phyloP scores from a whole-genome alignment of 78 protist species.

The Capsaspora owczarzaki region DNA sequence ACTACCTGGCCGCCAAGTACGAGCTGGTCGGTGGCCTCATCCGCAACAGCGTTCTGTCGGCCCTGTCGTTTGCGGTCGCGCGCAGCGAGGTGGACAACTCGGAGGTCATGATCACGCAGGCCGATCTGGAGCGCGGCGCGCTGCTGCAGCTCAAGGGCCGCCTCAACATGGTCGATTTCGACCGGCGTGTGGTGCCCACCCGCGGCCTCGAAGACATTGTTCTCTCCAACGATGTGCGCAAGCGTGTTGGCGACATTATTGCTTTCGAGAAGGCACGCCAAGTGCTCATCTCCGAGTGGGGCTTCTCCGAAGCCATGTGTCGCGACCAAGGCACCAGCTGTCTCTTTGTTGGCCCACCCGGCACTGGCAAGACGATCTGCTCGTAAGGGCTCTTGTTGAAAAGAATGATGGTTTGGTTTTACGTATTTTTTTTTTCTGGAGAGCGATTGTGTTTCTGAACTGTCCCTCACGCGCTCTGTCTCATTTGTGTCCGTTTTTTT shows the following conservation, averaged over 20 bases:
- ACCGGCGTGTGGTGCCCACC: slow-evolving; percentile 38
- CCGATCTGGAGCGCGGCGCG: slow-evolving; percentile 50
- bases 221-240: background rate
- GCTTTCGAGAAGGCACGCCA: slow-evolving; percentile 47
- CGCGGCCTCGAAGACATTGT: slow-evolving; percentile 39
- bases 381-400: too few species aligned
- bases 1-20: slow-evolving; percentile 32
- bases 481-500: too few species aligned
- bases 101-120: background rate
- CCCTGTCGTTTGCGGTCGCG: slow-evolving; percentile 45
- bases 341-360: slow-evolving; percentile 52
- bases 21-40: slow-evolving; percentile 70
- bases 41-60: slow-evolving; percentile 50
- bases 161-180: slow-evolving; percentile 24
- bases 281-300: slow-evolving; percentile 47
- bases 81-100: slow-evolving; percentile 17
- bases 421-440: too few species aligned
- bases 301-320: slow-evolving; percentile 33
- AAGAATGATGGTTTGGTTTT: too few species aligned
- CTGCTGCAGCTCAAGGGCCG: slow-evolving; percentile 31
- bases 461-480: too few species aligned
- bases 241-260: slow-evolving; percentile 32
- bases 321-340: slow-evolving; percentile 22
- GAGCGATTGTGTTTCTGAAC: too few species aligned
- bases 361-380: slow-evolving; percentile 54